Percentiles rank a stretch among this genome's conserved stretches.
Conservation (phyloP, 352 stramenopile genomes). For the Phytophthora citricola region DNA sequence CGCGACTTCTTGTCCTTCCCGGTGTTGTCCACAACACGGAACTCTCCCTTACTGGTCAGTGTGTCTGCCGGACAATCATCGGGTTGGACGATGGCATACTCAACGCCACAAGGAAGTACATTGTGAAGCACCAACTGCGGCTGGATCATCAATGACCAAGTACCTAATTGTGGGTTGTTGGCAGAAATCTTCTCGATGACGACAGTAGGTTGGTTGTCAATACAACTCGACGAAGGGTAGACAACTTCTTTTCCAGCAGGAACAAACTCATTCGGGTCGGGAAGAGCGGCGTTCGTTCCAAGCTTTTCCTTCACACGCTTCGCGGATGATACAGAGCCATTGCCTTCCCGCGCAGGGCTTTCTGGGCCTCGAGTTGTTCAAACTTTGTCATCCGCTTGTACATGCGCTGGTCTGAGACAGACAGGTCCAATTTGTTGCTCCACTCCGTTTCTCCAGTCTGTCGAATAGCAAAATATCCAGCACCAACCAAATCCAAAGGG, state of each 20-base stretch:
- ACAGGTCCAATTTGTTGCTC: slow-evolving; percentile 80
- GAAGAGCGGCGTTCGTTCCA: slow-evolving; percentile 64
- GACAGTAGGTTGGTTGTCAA: slow-evolving; percentile 85
- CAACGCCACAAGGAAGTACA: slow-evolving; percentile 79
- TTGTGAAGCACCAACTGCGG: slow-evolving; percentile 86
- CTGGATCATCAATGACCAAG: slow-evolving; percentile 83
- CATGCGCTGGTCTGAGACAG: slow-evolving; percentile 73
- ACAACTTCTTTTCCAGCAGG: slow-evolving; percentile 65
- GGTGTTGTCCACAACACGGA: slow-evolving; percentile 44
- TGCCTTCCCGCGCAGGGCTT: slow-evolving; percentile 58
- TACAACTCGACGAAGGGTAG: slow-evolving; percentile 73
- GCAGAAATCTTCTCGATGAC: slow-evolving; percentile 78
- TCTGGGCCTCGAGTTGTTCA: slow-evolving; percentile 74
- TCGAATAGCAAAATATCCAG: slow-evolving; percentile 80
- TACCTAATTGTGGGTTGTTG: slow-evolving; percentile 64
- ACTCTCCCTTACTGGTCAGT: slow-evolving; percentile 65
- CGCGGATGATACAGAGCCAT: slow-evolving; percentile 50
- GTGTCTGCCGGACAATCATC: slow-evolving; percentile 69
- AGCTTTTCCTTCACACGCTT: slow-evolving; percentile 75
- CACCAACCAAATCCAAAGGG: slow-evolving; percentile 76
- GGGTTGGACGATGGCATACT: slow-evolving; percentile 86
- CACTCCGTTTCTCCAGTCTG: slow-evolving; percentile 87
- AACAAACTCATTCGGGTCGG: slow-evolving; percentile 51
- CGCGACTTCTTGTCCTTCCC: slow-evolving; percentile 55
- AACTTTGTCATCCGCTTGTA: slow-evolving; percentile 80